Conservation (phyloP, 2,329 filamentous ascomycete species). For the Ceratocystis huliohia region DNA sequence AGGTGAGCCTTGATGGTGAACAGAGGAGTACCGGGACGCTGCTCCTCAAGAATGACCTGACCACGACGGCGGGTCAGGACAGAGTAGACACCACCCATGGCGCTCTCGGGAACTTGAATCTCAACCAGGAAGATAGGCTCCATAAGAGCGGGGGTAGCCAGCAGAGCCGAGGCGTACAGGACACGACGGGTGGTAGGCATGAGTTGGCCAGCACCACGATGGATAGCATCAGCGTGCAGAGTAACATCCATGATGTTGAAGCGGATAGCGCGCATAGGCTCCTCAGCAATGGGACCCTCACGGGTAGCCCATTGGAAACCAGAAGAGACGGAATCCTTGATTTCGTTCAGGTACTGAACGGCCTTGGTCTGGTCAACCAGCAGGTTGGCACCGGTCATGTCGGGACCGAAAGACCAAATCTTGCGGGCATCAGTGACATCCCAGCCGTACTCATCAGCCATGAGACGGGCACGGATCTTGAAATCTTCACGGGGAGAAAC, state of each 20-base stretch:
- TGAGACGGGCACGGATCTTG: constrained; percentile 91
- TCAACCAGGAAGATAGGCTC: constrained; percentile 99
- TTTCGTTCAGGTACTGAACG: constrained; percentile 99
- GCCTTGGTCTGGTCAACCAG: constrained; percentile 99
- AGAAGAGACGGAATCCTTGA: constrained; percentile 99
- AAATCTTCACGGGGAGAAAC: constrained; percentile 94
- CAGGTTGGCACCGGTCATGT: constrained; percentile 95
- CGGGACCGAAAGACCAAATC: constrained; percentile 99
- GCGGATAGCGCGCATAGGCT: constrained; percentile 92
- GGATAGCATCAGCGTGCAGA: constrained; percentile 97
- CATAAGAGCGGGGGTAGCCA: constrained; percentile 80
- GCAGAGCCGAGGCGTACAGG: constrained; percentile 80
- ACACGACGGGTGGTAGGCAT: constrained; percentile 97
- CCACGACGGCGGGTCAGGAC: constrained; percentile 94
- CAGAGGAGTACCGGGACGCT: constrained; percentile 94
- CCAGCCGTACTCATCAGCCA: constrained; percentile 97
- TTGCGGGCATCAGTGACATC: constrained; percentile 99
- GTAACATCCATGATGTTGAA: constrained; percentile 99
- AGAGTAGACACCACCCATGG: constrained; percentile 99
- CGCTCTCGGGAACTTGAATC: constrained; percentile 95
- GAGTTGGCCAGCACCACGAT: constrained; percentile 98
- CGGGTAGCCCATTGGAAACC: constrained; percentile 99
- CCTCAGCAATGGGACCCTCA: constrained; percentile 94
- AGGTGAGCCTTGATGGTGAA: constrained; percentile 98
- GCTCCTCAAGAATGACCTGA: constrained; percentile 98